Evolutionary conservation across 2,329 filamentous ascomycete species (phyloP).

Genomic region (Colletotrichum gigasporum): DNA sequence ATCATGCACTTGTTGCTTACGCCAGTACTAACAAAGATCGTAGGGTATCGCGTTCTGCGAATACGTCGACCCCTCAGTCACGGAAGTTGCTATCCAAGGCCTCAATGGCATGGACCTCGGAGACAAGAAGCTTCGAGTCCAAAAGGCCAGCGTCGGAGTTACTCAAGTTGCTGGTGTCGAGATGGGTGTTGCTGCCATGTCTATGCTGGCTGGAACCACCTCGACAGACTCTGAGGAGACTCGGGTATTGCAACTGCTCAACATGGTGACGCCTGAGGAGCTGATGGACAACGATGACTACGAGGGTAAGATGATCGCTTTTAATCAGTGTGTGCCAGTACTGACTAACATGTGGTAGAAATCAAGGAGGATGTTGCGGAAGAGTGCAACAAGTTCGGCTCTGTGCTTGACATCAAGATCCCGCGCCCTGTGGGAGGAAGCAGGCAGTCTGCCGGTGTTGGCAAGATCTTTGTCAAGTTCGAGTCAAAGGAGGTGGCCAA

Average conservation of each 20-base stretch:
- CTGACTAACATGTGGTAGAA: constrained; percentile 65
- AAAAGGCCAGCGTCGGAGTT: constrained; percentile 89
- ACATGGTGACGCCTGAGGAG: constrained; percentile 98
- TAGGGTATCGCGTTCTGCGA: constrained; percentile 98
- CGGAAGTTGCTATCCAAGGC: constrained; percentile 87
- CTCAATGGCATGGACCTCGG: constrained; percentile 94
- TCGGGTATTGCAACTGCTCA: constrained; percentile 89
- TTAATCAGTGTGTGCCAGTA: too few relatives aligned
- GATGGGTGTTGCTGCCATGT: constrained; percentile 97
- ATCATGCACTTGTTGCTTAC: constrained; percentile 50
- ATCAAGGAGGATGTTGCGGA: constrained; percentile 94
- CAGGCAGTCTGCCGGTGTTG: constrained; percentile 87
- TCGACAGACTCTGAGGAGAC: constrained; percentile 81
- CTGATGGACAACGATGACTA: constrained; percentile 95
- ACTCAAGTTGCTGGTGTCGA: constrained; percentile 93
- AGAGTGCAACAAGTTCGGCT: constrained; percentile 92
- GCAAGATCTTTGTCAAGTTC: constrained; percentile 98
- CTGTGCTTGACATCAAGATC: constrained; percentile 88
- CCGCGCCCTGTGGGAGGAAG: constrained; percentile 86
- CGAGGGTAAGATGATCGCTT: constrained; percentile 71
- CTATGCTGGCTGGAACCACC: constrained; percentile 92
- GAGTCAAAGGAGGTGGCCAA: constrained; percentile 80
- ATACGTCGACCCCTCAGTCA: constrained; percentile 80
- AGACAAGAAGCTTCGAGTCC: constrained; percentile 84
- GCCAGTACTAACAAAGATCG: constrained; percentile 39